These are phyloP conservation scores for Nitzschia inconspicua DNA, from an alignment of 108 stramenopile genomes.

Conservation along the genomic window DNA sequence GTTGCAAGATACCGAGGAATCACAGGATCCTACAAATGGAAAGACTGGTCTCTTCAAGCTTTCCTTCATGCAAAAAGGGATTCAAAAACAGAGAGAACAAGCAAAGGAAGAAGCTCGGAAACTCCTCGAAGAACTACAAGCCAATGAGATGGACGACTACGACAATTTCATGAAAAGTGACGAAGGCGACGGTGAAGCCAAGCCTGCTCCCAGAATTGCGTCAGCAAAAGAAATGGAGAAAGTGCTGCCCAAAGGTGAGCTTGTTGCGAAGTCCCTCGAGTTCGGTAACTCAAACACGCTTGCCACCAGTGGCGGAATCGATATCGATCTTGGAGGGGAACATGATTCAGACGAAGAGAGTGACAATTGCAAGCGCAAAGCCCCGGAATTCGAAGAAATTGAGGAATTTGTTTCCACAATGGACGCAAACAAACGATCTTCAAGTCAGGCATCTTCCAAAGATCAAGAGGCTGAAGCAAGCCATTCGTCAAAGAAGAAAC, in stretches of 20 bases:
- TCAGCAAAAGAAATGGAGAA: constrained; percentile 66
- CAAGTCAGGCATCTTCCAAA: neutral
- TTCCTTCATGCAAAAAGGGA: constrained; percentile 92
- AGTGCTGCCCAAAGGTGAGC: constrained; percentile 66
- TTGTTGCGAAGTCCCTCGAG: constrained; percentile 68
- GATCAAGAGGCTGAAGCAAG: neutral
- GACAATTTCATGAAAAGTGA: constrained; percentile 25
- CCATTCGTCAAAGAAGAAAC: neutral
- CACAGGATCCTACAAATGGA: constrained; percentile 30
- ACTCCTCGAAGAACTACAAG: constrained; percentile 87
- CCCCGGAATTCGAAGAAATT: neutral
- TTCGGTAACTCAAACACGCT: constrained; percentile 74
- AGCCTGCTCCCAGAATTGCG: constrained; percentile 45
- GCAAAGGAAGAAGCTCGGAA: constrained; percentile 86
- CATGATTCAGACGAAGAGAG: constrained; percentile 26
- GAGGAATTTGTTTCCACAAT: constrained; percentile 9
- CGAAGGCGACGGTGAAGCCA: constrained; percentile 38
- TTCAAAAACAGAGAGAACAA: constrained; percentile 75
- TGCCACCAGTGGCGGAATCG: constrained; percentile 37
- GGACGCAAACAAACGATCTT: neutral
- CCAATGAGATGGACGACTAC: constrained; percentile 50
- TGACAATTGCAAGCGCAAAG: neutral
- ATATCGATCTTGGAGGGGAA: constrained; percentile 12
- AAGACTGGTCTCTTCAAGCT: constrained; percentile 86
- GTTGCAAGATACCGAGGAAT: constrained; percentile 44